Base-by-base conservation (phyloP, 345 rosid species). In the Citrus reticulata region DNA sequence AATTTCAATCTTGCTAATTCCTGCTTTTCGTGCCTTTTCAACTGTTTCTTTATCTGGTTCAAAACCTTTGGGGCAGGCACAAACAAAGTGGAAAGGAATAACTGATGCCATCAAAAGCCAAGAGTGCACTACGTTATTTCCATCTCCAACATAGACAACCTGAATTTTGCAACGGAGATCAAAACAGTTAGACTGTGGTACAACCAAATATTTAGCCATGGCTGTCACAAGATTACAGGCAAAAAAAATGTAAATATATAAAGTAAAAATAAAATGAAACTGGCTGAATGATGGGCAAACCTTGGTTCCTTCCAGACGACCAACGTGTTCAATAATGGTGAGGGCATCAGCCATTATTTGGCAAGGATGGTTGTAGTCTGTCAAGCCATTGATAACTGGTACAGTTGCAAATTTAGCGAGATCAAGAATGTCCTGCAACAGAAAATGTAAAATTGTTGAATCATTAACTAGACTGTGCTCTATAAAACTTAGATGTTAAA, bases 271-370 rank as follows among this genome's bases (percentile, higher is more conserved):
- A 13, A n/a, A 29, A 68, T 39, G 61, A 32, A 81, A 68, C 30
- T 20, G 30, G 73, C 71, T 25, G 76, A 67, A 77, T 29, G 4
- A 30, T 54, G 74, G 75, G 59, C 80, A 55, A 71, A 95, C 99
- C 98, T 93, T 94, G n/a, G 97, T 91, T 70, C 98, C 97, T 81
- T 96, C 97, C 75, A 94, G 75, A 34, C 72, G 94, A 80, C 98
- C 98, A 30, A 91, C 68, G 81, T 94, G 94, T 82, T 96, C 98
- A 81, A 96, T 92, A 55, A 94, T 94, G 46, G 98, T 94, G 82
- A 96, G 97, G 46, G 99, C 98, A 87, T 96, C 99, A 0, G 98
- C 98, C 94, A 96, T 94, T 78, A 94, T 93, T 90, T 96, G 98
- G 85, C 95, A 90, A 78, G 98, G 99, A 78, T 94, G 99, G 86